Base-by-base conservation (phyloP, 176 grass and related monocot genomes). In the Microstegium vimineum region DNA sequence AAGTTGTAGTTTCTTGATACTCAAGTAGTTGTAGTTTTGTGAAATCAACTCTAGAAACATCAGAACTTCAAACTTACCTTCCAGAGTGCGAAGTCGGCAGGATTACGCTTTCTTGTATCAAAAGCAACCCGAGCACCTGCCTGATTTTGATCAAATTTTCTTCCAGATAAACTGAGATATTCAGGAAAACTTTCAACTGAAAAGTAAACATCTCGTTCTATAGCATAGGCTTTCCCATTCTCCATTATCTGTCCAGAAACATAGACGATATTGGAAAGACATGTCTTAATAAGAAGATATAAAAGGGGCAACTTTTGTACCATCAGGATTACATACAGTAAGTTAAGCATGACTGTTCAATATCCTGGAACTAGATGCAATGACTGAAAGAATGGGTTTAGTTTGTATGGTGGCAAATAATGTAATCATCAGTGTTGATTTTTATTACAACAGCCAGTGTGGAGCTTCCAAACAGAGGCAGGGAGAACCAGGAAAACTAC, bases 151-250 rank as follows among this genome's bases (percentile, higher is more conserved):
- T 94, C 93, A 0, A 83, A 41, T 17, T 86, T 91, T 36, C 87
- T 77, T 22, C 90, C 90, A 38, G 90, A 92, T 85, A 92, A 74
- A 77, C 78, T 35, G 45, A 77, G 72, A 86, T 94, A 94, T 43
- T 92, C 85, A 0, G 90, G 93, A 15, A 76, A 94, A 32, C 42
- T 85, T 54, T 90, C 87, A 0, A 92, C 75, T 5, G 86, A 84
- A 69, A 94, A 94, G 82, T 94, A 94, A 47, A 94, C 93, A 86
- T 94, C 93, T 10, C 93, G 87, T 45, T 91, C 89, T 25, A 94
- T 86, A 17, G 45, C 73, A 91, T 89, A 94, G 15, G 63, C 92
- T 65, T 88, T 81, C 1, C 43, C 89, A 84, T 91, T 94, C 34
- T 94, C 81, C 56, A 94, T 82, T 81, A 94, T 94, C 92, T 94